Evolutionary conservation across 345 rosid species (phyloP), one percentile per base, ranked within the genome.

Genomic region (Trapa bicornis): DNA sequence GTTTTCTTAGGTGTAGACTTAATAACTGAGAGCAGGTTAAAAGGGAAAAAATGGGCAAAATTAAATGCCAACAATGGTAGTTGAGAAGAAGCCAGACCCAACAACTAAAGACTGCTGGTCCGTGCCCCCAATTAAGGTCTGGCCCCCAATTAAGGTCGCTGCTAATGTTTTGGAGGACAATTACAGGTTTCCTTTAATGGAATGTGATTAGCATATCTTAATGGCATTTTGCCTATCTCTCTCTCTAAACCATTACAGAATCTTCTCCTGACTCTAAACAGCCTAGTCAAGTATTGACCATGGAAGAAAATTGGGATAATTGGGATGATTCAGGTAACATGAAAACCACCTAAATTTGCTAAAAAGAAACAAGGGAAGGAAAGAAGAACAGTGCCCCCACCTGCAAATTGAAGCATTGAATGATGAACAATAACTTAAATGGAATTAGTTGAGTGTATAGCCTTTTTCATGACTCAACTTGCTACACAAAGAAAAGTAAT

Each of bases 381-480:
- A 33, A 57, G 35, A 12, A 6, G 37, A 4, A 41, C 42, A 41
- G 6, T 13, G 1, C 9, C 36, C 61, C 1, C 36, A 57, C 1
- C 61, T 57, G 5, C 29, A 57, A 22, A n/a, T 57, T 12, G 8
- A 36, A 32, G 68, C 73, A 71, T 71, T 71, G 22, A 71, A 71
- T 71, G 68, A 65, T 42, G 65, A 65, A 48, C 14, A 41, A 42
- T 45, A 22, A 61, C 54, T 65, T 71, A 71, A 71, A 53, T 65
- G 74, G 8, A 64, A 71, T 54, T 58, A 37, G 74, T 65, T 71
- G 68, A 58, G 38, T 6, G 7, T 58, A 29, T 41, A 41, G 0
- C 43, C 2, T 41, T 45, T 45, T 45, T 45, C 47, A 45, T 45
- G 48, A 7, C 10, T 5, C 11, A 1, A 45, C 7, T 45, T 45